Conservation (phyloP, 148 eudicot species). For the Nepenthes mirabilis region DNA sequence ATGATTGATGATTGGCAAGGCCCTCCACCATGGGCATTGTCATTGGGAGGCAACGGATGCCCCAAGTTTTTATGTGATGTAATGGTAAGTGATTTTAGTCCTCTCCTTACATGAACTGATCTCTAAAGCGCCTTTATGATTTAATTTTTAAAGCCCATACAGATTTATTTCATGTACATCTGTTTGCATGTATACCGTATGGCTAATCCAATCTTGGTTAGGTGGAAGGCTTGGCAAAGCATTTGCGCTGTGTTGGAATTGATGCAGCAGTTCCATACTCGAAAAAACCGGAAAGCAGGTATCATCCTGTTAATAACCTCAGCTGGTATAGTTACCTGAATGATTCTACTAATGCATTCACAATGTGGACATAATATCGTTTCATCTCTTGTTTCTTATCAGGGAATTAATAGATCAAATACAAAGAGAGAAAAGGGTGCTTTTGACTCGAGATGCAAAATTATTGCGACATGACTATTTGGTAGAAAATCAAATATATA, state of each 20-base stretch:
- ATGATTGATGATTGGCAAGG: conserved; percentile 57
- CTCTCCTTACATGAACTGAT: too few species aligned
- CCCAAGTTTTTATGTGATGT: conserved; percentile 95
- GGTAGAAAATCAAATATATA: conserved; percentile 70
- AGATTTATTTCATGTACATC: not conserved
- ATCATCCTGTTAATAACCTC: not conserved
- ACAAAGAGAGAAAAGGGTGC: conserved; percentile 73
- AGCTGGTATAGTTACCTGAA: not conserved
- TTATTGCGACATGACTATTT: conserved; percentile 74
- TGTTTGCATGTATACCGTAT: not conserved
- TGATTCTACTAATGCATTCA: too few species aligned
- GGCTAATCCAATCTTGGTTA: conserved; percentile 10
- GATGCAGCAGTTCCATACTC: conserved; percentile 82
- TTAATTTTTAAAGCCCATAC: not conserved
- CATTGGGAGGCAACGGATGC: conserved; percentile 69
- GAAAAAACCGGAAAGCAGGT: conserved; percentile 85
- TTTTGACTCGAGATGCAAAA: conserved; percentile 89
- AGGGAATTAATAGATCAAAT: conserved; percentile 85
- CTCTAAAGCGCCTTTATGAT: not conserved
- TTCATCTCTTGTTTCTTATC: conserved; percentile 10
- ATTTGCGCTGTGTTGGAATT: conserved; percentile 84
- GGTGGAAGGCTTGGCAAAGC: conserved; percentile 95
- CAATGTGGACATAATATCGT: not conserved
- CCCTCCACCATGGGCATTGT: conserved; percentile 75
- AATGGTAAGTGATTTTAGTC: conserved; percentile 48